phyloP scores from a whole-genome alignment of 2,329 filamentous ascomycete genomes.

The Pseudogymnoascus sp. region DNA sequence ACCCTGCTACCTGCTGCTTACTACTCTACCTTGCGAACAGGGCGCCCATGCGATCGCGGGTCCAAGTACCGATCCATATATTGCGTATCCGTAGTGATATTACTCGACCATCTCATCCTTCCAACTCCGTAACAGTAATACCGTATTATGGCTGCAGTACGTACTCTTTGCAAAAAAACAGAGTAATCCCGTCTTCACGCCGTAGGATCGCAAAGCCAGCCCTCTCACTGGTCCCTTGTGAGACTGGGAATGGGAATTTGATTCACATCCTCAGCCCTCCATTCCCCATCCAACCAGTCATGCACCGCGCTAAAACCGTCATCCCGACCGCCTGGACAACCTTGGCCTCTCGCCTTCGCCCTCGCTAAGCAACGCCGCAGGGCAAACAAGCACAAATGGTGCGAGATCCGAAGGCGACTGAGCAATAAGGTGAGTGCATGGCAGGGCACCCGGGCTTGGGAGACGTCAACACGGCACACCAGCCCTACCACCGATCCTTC shows the following conservation, averaged over 20 bases:
- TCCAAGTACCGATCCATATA: not conserved
- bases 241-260: not conserved
- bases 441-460: not conserved
- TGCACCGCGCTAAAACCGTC: not conserved
- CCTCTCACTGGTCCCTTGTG: not conserved
- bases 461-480: not conserved
- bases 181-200: not conserved
- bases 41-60: not conserved
- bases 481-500: no score
- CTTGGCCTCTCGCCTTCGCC: not conserved
- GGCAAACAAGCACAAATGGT: not conserved
- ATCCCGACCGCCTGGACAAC: not conserved
- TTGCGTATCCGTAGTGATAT: not conserved
- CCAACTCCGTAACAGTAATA: no score
- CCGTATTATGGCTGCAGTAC: no score
- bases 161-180: not conserved
- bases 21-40: not conserved
- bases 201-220: not conserved
- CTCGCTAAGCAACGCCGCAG: not conserved
- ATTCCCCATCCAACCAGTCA: not conserved
- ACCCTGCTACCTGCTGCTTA: not conserved
- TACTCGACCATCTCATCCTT: not conserved
- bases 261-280: not conserved
- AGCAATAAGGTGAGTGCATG: not conserved
- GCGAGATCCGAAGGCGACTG: no score